phyloP scores from a whole-genome alignment of 169 alveolate species.

The Blepharisma undulans region DNA sequence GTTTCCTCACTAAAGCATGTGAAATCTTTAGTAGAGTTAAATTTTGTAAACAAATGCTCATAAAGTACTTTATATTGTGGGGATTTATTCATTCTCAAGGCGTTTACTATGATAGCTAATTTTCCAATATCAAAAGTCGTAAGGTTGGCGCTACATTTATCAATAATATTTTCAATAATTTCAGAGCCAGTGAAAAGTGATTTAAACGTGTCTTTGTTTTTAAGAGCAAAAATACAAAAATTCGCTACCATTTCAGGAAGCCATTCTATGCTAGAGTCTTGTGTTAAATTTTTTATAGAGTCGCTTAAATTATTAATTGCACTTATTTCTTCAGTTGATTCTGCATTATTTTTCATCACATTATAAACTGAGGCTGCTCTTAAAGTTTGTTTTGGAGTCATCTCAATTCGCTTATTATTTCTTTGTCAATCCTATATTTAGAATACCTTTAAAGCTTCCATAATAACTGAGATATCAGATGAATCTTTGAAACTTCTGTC shows the following conservation, averaged over 20 bases:
- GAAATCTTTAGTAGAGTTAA: neutral
- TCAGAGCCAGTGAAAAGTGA: neutral
- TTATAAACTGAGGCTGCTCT: neutral
- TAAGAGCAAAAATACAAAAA: neutral
- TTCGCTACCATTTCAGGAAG: neutral
- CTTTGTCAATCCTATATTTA: neutral
- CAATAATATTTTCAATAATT: neutral
- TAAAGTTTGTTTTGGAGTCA: neutral
- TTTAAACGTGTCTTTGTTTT: neutral
- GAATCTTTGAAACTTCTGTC: neutral
- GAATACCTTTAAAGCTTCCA: neutral
- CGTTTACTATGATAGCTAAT: neutral
- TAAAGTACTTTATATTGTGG: neutral
- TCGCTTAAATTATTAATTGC: neutral
- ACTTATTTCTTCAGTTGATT: neutral
- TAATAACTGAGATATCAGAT: neutral
- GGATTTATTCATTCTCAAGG: neutral
- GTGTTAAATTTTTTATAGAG: neutral
- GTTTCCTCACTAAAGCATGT: neutral
- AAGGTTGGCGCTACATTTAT: neutral
- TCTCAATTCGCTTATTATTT: neutral
- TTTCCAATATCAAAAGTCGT: neutral
- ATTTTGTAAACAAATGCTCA: neutral
- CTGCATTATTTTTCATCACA: neutral
- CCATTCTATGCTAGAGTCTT: neutral